phyloP scores from a whole-genome alignment of 257 asterid genomes.

The Solanum rostratum region DNA sequence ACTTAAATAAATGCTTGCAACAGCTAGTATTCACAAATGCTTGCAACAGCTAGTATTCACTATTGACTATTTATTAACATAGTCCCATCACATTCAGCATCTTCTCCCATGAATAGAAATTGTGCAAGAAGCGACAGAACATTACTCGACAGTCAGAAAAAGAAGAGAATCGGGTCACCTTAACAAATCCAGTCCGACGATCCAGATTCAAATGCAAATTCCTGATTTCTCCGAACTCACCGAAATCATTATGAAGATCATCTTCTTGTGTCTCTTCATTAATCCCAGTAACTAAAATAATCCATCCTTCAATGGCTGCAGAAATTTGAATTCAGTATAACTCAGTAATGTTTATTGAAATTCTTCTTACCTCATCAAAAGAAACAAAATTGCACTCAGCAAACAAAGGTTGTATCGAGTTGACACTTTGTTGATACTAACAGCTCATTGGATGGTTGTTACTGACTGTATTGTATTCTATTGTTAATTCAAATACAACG shows the following conservation, averaged over 20 bases:
- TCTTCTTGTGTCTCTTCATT: conserved; percentile 98
- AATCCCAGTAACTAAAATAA: conserved; percentile 83
- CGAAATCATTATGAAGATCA: conserved; percentile 62
- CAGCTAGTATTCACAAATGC: not conserved
- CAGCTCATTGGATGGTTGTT: not conserved
- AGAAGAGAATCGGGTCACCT: conserved; percentile 29
- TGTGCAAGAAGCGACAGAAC: not conserved
- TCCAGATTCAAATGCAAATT: conserved; percentile 93
- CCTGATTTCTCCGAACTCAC: conserved; percentile 80
- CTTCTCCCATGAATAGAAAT: not conserved
- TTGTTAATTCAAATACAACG: not conserved
- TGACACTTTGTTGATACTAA: not conserved
- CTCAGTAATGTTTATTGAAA: not conserved
- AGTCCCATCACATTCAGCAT: not conserved
- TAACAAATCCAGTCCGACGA: conserved; percentile 92
- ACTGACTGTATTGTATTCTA: not conserved
- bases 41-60: not conserved
- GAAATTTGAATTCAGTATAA: not conserved
- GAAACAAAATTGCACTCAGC: not conserved
- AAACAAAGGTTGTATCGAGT: not conserved
- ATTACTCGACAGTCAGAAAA: not conserved
- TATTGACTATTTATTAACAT: not conserved
- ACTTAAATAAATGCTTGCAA: not conserved
- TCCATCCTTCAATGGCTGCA: conserved; percentile 99
- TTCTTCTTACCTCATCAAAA: not conserved